Percentiles rank a stretch among this genome's conserved stretches.
phyloP scores from a whole-genome alignment of 2,329 filamentous ascomycete species.

The Aspergillus fructus region DNA sequence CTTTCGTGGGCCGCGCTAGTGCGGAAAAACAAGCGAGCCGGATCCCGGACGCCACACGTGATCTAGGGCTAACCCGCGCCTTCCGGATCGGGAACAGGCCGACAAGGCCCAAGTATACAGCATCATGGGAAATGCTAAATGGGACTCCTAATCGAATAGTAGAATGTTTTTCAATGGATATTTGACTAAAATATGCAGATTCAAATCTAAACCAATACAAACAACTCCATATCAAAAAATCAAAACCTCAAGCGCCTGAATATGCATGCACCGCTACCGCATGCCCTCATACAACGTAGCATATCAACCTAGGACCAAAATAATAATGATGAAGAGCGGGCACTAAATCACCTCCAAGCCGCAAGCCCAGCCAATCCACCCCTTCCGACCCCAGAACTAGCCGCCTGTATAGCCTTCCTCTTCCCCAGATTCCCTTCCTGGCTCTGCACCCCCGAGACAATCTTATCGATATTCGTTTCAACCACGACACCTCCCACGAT shows the following conservation, averaged over 20 bases:
- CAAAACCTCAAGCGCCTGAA: not conserved
- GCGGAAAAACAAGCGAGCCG: slow-evolving; percentile 20
- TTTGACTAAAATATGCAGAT: not conserved
- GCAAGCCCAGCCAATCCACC: slow-evolving; percentile 39
- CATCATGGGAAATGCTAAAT: not conserved
- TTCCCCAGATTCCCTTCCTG: slow-evolving; percentile 46
- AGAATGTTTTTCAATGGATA: not conserved
- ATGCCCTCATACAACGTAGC: not conserved
- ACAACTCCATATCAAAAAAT: not conserved
- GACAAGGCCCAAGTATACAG: not conserved
- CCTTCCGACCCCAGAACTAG: slow-evolving; percentile 38
- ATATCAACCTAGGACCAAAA: not conserved
- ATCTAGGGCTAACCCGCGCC: slow-evolving; percentile 19
- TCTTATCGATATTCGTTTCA: slow-evolving; percentile 84
- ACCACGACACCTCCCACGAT: slow-evolving; percentile 92
- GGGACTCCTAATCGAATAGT: not conserved
- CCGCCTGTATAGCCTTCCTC: slow-evolving; percentile 44
- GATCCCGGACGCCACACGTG: slow-evolving; percentile 11
- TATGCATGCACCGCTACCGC: not conserved
- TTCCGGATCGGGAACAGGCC: not conserved
- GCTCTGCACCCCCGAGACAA: slow-evolving; percentile 76
- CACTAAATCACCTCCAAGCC: slow-evolving; percentile 35
- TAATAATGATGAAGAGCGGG: not conserved
- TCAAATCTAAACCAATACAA: not conserved
- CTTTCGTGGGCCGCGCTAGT: slow-evolving; percentile 37